Evolutionary conservation across 1,139 yeast species (phyloP).

Genomic region (Pichia sp.): DNA sequence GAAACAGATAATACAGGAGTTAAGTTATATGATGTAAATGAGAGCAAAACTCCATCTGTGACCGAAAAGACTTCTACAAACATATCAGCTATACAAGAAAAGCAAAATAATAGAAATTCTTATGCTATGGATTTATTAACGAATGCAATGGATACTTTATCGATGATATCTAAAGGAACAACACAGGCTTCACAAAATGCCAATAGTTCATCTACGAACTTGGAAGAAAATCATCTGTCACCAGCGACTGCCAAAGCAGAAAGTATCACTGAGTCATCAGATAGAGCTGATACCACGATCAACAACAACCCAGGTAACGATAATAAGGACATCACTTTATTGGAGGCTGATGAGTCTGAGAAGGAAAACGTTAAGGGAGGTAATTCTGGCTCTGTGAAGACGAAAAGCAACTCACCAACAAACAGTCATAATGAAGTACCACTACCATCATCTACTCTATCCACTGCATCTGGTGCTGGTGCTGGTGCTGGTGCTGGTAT

Average conservation of each 20-base stretch:
- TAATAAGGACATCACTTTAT: constrained; percentile 24
- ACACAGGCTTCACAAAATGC: background rate
- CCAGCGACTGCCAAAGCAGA: background rate
- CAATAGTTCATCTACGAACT: background rate
- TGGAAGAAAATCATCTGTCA: background rate
- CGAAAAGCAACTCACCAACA: background rate
- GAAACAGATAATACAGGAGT: background rate
- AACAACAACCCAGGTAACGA: background rate
- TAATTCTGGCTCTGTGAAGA: background rate
- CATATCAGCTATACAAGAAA: background rate
- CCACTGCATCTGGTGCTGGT: background rate
- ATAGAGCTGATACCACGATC: background rate
- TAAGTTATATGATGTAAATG: background rate
- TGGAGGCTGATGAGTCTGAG: constrained; percentile 9
- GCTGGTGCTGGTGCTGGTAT: no score
- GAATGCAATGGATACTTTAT: constrained; percentile 17
- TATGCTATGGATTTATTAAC: constrained; percentile 15
- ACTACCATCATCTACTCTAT: background rate
- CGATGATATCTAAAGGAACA: constrained; percentile 9
- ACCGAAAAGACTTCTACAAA: background rate
- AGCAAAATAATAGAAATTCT: constrained; percentile 11
- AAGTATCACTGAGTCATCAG: constrained; percentile 3
- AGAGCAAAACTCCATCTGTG: background rate
- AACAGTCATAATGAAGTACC: background rate
- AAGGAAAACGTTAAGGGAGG: constrained; percentile 6